Evolutionary conservation across 495 filamentous ascomycete species (phyloP), one percentile per base, ranked within the genome.

Genomic region (Tuber calosporum): DNA sequence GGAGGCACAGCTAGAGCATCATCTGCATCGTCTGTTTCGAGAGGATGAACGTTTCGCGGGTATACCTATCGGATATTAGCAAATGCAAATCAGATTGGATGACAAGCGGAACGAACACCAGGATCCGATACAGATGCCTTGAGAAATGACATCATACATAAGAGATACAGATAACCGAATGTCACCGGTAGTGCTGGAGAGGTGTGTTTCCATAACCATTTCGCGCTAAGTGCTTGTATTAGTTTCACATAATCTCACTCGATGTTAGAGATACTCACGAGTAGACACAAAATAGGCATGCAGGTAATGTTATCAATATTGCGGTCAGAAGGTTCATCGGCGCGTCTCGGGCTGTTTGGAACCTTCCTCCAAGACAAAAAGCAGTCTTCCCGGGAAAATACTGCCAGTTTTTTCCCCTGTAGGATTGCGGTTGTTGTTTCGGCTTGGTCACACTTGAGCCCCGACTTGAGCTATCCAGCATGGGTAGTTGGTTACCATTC

Each of bases 271-370:
- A 71, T 53, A 83, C 89, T 80, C 84, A 89, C 86, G 93, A 97
- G 81, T 89, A 97, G 58, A 83, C 87, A 83, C 97, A 92, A 84
- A 97, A 99, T 58, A 99, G 85, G 39, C 87, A 86, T 40, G 87
- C 85, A 2, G 96, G 96, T 40, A 97, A 75, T 40, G 93, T 83
- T 19, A 96, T 86, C 30, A 96, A 82, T 66, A 93, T 82, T 30
- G 90, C 94, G 17, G 95, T 99, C 58, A 88, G 89, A 78, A 98
- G 89, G 76, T 97, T 97, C 79, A 99, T 88, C n/a, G 95, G 95
- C 77, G 91, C 88, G 74, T 96, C 90, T 74, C 89, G 87, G 69
- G 94, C 90, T 81, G 97, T 99, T 77, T 97, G 92, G 38, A 93
- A 85, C 75, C 95, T 86, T 41, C 95, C 95, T 34, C 92, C 89